Evolutionary conservation across 495 filamentous ascomycete genomes (phyloP), one percentile per base, ranked within the genome.

Genomic region (Penicillium pulvis): DNA sequence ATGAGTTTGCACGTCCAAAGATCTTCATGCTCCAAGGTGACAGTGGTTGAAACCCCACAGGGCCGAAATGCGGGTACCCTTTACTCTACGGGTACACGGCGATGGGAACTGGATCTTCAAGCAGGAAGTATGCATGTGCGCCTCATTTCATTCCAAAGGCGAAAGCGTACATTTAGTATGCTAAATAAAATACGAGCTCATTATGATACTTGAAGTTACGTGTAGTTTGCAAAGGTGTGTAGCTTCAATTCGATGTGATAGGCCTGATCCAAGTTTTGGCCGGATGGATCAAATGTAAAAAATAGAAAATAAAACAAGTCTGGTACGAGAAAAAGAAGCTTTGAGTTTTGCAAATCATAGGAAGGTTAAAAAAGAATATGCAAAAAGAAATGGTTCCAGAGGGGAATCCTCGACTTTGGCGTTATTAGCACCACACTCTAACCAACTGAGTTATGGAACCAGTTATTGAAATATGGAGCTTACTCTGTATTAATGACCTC

Each of bases 341-440:
- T 28, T 28, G 6, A 28, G 4, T 28, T 28, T 28, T 7, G 28
- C 28, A 28, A 28, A 28, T 5, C 4, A 4, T 28, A 28, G 6
- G 28, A 28, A 28, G 28, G 28, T 28, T 28, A 43, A 43, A 17
- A 23, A 31, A 47, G n/a, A 47, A 17, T 4, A 23, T 7, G 1
- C 46, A 19, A 54, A 20, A 56, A 41, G 45, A 39, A 20, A 11
- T 45, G 17, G 42, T 45, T 23, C 42, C 17, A 45, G 42, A 45
- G 42, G 42, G 42, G 42, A 67, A 69, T 60, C 68, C 68, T 71
- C 64, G 62, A 69, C 66, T 64, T 72, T 69, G 65, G 57, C 68
- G 66, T 71, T 71, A 71, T 71, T 71, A 72, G 66, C 70, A 72
- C 56, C 65, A 72, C 70, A 66, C 68, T 64, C 70, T 71, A 64